Evolutionary conservation across 2,329 filamentous ascomycete species (phyloP), one percentile per base, ranked within the genome.

Genomic region (Neopestalotiopsis clavispora): DNA sequence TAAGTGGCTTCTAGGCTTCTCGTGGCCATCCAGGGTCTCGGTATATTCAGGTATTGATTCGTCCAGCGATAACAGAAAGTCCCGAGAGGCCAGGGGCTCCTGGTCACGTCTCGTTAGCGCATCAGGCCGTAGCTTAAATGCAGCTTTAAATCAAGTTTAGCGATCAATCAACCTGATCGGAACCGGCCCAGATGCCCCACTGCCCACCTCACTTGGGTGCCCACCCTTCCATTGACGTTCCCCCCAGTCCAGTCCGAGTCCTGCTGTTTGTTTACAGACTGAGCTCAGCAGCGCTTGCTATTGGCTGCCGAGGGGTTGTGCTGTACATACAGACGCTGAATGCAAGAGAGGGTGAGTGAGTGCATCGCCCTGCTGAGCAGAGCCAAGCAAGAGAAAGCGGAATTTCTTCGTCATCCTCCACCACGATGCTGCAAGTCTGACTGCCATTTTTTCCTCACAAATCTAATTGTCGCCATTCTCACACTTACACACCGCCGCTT

Each of bases 191-290:
- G 20, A 30, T 7, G 30, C 42, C 52, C 61, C 61, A 64, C 61
- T 14, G 34, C 65, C 65, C 45, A 66, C 34, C 59, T 34, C 59
- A 61, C 30, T 30, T 34, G 57, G 23, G 23, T 66, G 23, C 63
- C 49, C 52, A 67, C 52, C 64, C 23, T 28, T 28, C 23, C 23
- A 28, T 28, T 28, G 23, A 28, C 23, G 23, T 28, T 62, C 17
- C 65, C 17, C 65, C 64, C 30, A 42, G 20, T 45, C 64, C 30
- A 42, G 20, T 45, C 58, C 66, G 57, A 61, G 42, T 52, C 66
- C 57, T 34, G 40, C 57, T 34, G 40, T 67, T 67, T 67, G 66
- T 67, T 67, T 63, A 67, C 59, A 63, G 38, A n/a, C 28, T 17
- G 30, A 63, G 58, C 59, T 67, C 58, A 49, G 9, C 40, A 56